A percentile compares a stretch with the other conserved stretches of the same genome.
These are phyloP conservation scores for Rhizoctonia solani DNA, from an alignment of 1,284 basidiomycete genomes.

Conservation along the genomic window DNA sequence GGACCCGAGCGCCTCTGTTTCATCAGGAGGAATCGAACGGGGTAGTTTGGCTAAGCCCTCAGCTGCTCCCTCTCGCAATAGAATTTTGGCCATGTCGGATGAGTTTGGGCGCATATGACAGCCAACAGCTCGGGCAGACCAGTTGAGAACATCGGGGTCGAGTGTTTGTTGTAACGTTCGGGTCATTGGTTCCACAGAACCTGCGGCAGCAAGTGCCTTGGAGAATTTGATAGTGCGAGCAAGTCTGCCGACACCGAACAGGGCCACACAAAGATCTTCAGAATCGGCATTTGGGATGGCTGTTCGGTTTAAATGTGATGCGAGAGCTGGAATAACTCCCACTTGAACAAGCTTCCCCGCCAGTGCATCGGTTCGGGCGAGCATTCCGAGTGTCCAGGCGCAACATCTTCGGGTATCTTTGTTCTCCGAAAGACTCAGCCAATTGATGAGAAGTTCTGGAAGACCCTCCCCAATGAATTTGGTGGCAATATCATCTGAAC, in stretches of 20 bases:
- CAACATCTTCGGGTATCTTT: conserved; percentile 17
- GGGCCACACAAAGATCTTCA: conserved; percentile 24
- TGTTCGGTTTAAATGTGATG: conserved; percentile 1
- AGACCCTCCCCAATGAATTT: conserved; percentile 25
- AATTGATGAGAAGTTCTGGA: conserved; percentile 28
- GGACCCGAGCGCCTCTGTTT: conserved; percentile 34
- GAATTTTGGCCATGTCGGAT: conserved; percentile 37
- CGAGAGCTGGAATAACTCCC: conserved; percentile 9
- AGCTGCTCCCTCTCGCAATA: conserved; percentile 36
- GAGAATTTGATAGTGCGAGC: conserved; percentile 38
- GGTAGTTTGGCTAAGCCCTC: conserved; percentile 37
- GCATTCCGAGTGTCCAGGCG: conserved; percentile 18
- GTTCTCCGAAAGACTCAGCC: conserved; percentile 21
- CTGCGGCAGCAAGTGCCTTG: conserved; percentile 34
- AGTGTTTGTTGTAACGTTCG: conserved; percentile 22
- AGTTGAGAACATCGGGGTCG: conserved; percentile 37
- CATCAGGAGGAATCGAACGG: conserved; percentile 29
- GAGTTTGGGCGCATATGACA: conserved; percentile 39
- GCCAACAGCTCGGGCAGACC: conserved; percentile 37
- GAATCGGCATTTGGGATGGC: background rate
- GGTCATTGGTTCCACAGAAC: conserved; percentile 36
- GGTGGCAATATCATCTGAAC: conserved; percentile 29
- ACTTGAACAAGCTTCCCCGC: conserved; percentile 19
- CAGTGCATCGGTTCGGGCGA: conserved; percentile 13
- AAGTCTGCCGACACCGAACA: conserved; percentile 34